Evolutionary conservation across 2,329 filamentous ascomycete genomes (phyloP), one percentile per base, ranked within the genome.

Genomic region (Colletotrichum eremochloae): DNA sequence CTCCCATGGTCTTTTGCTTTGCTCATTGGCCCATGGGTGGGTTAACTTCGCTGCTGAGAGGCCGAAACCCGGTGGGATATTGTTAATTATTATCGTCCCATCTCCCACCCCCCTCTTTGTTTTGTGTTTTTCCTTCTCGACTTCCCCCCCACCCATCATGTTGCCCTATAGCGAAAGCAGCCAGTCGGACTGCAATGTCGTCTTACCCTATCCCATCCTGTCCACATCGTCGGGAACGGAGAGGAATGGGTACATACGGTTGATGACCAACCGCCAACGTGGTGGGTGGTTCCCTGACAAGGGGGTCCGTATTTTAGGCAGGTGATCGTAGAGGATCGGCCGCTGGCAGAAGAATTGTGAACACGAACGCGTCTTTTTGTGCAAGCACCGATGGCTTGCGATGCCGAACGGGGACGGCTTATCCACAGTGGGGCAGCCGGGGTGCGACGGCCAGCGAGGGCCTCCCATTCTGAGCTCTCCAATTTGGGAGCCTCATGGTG

Each of bases 161-260:
- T 29, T 62, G 58, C 57, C 60, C 58, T 65, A 56, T 60, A 18
- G n/a, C 14, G 63, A n/a, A 40, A 72, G 36, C 60, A 64, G 38
- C 69, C 65, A 69, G 69, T 72, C 69, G 69, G 69, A 33, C 69
- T 72, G 65, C 60, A 64, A 55, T 29, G 48, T 55, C 31, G n/a
- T 48, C 67, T 53, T 29, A 60, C 53, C 53, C 65, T 66, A 60
- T 64, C 53, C 69, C 69, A 72, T 58, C 64, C 69, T 72, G 53
- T 60, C 69, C 69, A 68, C 69, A 61, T 72, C 18, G 69, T 72
- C 69, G 69, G 69, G 65, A 72, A 64, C 65, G 69, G 65, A 72
- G 36, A 72, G 52, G 55, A 58, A 42, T 63, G 46, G 58, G 58
- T 48, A 58, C 65, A 53, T 29, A 53, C 60, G 24, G 63, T 44